Evolutionary conservation across 106 monocot species (phyloP), one percentile per base, ranked within the genome.

Genomic region (Agapanthus africanus): DNA sequence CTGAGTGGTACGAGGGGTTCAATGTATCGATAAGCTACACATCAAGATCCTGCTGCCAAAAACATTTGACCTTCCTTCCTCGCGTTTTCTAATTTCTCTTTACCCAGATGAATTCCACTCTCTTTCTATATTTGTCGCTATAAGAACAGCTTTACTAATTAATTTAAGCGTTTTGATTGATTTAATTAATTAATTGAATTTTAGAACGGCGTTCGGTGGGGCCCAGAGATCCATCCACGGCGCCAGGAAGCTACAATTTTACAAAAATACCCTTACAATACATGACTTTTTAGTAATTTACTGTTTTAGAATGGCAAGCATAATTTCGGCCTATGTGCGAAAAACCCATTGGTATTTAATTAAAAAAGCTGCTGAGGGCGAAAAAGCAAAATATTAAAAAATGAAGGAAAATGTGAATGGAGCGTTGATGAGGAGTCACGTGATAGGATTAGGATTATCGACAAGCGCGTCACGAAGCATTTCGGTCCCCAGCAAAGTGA

Each of bases 231-330:
- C n/a, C n/a, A n/a, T n/a, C n/a, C n/a, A n/a, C n/a, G n/a, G n/a
- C n/a, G n/a, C n/a, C n/a, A n/a, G n/a, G n/a, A n/a, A n/a, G n/a
- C n/a, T 0, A 7, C 16, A 36, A 4, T 19, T 61, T 33, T 11
- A 61, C 64, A 1, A 40, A 65, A 65, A 39, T 61, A 23, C 61
- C 61, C 35, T 35, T 61, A n/a, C n/a, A n/a, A n/a, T n/a, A n/a
- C n/a, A n/a, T n/a, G n/a, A n/a, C n/a, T n/a, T n/a, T n/a, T n/a
- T n/a, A n/a, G n/a, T n/a, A n/a, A n/a, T n/a, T n/a, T n/a, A n/a
- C n/a, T n/a, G n/a, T n/a, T n/a, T n/a, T n/a, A 38, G 62, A 19
- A 4, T 7, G 40, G 23, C 37, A 19, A 25, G 18, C 11, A n/a
- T 23, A 6, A 18, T 25, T 39, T 9, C 16, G 15, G 37, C 40